Base-by-base conservation (phyloP, 495 filamentous ascomycete species). In the Neurospora tetrasperma region DNA sequence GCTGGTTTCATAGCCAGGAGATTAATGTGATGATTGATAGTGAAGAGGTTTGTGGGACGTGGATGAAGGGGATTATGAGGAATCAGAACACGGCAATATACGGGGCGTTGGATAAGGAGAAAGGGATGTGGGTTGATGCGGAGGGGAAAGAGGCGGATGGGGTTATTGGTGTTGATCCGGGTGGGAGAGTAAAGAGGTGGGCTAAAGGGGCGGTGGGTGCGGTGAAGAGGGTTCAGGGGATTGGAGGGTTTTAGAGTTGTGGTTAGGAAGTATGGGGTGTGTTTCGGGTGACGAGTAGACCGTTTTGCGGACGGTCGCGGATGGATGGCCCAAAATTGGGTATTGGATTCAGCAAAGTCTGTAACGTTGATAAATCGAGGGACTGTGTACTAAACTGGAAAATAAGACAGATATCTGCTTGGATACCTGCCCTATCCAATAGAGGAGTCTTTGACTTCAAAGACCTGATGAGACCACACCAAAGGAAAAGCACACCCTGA, bases 1-100 rank as follows among this genome's bases (percentile, higher is more conserved):
- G 85, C 73, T 94, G 89, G 88, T 93, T 84, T 74, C 91, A 94
- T 77, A 88, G 85, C 43, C 90, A 93, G 79, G 92, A 94, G 78
- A 85, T 91, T 71, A 94, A 94, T 75, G 75, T 93, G 14, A 86
- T 94, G 84, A 77, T 93, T 16, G 92, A 94, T 72, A 89, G 86
- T 4, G 76, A 78, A 0, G 71, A 82, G 3, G 76, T 94, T 8
- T 94, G 91, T 73, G 74, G 78, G 71, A 79, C 81, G 43, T 94
- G 92, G 91, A 82, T 86, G 20, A 87, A 89, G 27, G 88, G 83
- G 0, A 80, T 94, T 18, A 76, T 86, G 70, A 83, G 88, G 42
- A 93, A 92, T 76, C 91, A 94, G 82, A 93, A 94, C 74, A 93
- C 91, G 8, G 81, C 81, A 6, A 73, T 83, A 16, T 94, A 89